Percentiles rank a stretch among this genome's conserved stretches.
phyloP scores from a whole-genome alignment of 1,139 yeast species.

The Scheffersomyces titani region DNA sequence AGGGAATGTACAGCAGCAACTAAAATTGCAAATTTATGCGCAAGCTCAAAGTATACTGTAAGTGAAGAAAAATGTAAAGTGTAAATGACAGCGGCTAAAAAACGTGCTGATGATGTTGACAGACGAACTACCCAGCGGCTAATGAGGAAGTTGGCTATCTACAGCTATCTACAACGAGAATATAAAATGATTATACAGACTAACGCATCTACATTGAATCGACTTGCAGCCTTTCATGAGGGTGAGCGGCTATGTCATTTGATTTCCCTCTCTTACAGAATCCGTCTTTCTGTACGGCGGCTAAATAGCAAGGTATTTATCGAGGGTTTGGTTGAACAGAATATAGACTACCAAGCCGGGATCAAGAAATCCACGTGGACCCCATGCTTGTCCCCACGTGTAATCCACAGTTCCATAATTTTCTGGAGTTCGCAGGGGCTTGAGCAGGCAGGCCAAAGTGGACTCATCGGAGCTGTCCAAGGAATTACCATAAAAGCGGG shows the following conservation, averaged over 20 bases:
- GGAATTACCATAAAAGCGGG: neutral
- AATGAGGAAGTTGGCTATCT: neutral
- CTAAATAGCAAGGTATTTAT: neutral
- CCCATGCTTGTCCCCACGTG: neutral
- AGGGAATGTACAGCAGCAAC: neutral
- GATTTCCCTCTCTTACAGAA: neutral
- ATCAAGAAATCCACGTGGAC: neutral
- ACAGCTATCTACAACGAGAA: neutral
- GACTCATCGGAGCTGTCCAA: neutral
- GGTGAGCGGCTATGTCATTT: neutral
- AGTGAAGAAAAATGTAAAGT: neutral
- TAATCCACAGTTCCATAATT: neutral
- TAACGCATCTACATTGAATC: neutral
- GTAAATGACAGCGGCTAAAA: neutral
- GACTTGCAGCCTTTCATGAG: neutral
- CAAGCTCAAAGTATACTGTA: neutral
- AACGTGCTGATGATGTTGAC: neutral
- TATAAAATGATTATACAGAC: too few species aligned
- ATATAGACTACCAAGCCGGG: neutral
- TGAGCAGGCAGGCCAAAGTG: neutral
- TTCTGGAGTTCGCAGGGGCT: neutral
- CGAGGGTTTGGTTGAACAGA: neutral
- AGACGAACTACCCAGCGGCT: neutral
- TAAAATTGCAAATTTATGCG: neutral
- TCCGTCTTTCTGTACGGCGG: neutral